phyloP scores from a whole-genome alignment of 208 protist species.

The Herpetomonas samuelpessoai region DNA sequence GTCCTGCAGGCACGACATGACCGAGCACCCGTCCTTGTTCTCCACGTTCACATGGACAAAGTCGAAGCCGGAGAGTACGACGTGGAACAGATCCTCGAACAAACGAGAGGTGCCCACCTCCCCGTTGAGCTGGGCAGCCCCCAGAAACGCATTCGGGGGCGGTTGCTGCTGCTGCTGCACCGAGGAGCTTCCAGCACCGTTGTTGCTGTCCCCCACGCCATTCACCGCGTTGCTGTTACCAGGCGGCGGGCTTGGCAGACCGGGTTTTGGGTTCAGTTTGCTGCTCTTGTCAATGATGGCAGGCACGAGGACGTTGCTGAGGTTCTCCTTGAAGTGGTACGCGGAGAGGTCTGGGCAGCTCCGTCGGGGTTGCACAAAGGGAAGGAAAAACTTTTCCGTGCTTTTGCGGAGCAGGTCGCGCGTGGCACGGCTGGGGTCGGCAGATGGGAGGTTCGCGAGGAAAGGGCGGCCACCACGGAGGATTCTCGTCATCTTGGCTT shows the following conservation, averaged over 20 bases:
- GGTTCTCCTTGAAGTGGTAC: constrained; percentile 58
- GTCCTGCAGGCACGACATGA: constrained; percentile 13
- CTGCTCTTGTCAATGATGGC: constrained; percentile 46
- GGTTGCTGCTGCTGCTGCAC: not conserved
- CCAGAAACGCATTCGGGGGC: not conserved
- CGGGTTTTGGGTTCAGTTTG: not conserved
- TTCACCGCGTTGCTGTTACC: not conserved
- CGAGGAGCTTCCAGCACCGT: not conserved
- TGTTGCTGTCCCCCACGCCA: not conserved
- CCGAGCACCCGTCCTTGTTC: constrained; percentile 8
- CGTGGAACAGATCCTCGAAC: constrained; percentile 62
- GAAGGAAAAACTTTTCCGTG: constrained; percentile 1
- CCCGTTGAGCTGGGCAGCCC: constrained; percentile 52
- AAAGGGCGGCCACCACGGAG: not conserved
- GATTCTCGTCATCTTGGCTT: constrained; percentile 4
- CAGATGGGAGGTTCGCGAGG: not conserved
- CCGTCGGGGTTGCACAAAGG: constrained; percentile 3
- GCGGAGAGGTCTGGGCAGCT: constrained; percentile 33
- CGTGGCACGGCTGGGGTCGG: not conserved
- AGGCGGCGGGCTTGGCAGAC: not conserved
- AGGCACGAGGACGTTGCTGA: constrained; percentile 30
- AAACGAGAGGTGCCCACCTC: constrained; percentile 33
- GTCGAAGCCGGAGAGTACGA: constrained; percentile 69
- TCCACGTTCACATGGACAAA: constrained; percentile 54
- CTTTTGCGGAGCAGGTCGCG: constrained; percentile 2